Conservation (phyloP, 163 green algal genomes). For the Scenedesmus sp. region DNA sequence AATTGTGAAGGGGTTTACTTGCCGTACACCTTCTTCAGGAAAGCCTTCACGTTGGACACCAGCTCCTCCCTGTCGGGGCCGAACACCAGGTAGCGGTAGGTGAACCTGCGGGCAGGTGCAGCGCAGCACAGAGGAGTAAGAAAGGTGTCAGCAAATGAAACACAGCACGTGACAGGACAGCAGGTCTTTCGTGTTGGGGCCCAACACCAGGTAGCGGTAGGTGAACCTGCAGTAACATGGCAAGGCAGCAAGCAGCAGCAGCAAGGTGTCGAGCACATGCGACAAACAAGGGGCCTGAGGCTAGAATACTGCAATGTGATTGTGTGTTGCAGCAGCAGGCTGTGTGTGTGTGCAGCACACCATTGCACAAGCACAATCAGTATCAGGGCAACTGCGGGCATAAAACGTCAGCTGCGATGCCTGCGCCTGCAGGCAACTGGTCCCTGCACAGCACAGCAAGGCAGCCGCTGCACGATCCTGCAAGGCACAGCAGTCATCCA, state of each 20-base stretch:
- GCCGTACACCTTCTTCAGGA: conserved; percentile 56
- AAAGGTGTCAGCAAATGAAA: background rate
- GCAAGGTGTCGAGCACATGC: background rate
- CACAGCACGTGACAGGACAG: background rate
- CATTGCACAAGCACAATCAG: background rate
- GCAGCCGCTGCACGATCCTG: background rate
- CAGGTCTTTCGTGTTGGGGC: background rate
- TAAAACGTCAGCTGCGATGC: no score
- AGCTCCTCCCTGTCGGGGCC: conserved; percentile 60
- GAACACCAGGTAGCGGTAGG: conserved; percentile 57
- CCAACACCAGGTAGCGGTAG: background rate
- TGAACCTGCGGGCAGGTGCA: conserved; percentile 38
- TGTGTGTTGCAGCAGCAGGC: background rate
- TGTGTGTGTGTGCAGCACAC: background rate
- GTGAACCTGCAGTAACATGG: background rate
- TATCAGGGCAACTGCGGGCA: background rate
- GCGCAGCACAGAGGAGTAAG: background rate
- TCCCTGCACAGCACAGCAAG: background rate
- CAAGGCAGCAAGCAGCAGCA: background rate
- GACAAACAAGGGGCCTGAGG: background rate
- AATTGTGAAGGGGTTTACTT: conserved; percentile 35
- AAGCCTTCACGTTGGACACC: conserved; percentile 52
- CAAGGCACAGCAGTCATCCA: no score
- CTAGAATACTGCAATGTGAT: background rate
- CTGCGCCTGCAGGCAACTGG: background rate